A percentile compares a stretch with the other conserved stretches of the same genome.
These are phyloP conservation scores for Celoporthe dispersa DNA, from an alignment of 2,329 filamentous ascomycete species.

Conservation along the genomic window DNA sequence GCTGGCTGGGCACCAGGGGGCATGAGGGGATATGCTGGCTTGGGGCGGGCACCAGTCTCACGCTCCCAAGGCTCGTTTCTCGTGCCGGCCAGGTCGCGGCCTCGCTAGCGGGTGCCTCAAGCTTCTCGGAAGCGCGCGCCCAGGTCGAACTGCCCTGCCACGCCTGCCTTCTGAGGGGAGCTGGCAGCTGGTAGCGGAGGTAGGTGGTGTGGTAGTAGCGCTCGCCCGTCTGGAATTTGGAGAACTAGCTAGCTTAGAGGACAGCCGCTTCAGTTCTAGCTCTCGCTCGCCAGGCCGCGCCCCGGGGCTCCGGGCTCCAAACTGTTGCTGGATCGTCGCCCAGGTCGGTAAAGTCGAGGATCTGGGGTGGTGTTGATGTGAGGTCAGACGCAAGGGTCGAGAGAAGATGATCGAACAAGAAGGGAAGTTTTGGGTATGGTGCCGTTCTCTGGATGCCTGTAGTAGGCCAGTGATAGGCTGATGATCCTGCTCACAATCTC, in stretches of 20 bases:
- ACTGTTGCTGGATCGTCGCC: conserved; percentile 5
- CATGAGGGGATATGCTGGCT: conserved; percentile 18
- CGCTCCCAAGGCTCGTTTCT: neutral
- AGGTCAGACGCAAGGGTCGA: conserved; percentile 17
- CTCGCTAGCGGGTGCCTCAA: neutral
- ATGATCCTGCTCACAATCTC: neutral
- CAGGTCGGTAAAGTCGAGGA: conserved; percentile 8
- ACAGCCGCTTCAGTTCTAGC: neutral
- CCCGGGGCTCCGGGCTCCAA: neutral
- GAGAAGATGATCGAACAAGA: conserved; percentile 3
- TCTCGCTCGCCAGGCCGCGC: neutral
- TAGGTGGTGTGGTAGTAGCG: neutral
- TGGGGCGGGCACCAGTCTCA: neutral
- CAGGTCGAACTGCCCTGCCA: neutral
- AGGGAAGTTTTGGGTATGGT: neutral
- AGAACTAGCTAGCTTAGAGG: conserved; percentile 2
- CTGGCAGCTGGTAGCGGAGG: conserved; percentile 2
- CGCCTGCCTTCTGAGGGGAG: neutral
- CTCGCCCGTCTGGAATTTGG: conserved; percentile 12
- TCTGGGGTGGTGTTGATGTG: conserved; percentile 10
- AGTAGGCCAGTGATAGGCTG: neutral
- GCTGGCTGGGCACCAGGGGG: conserved; percentile 7
- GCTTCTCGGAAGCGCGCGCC: neutral
- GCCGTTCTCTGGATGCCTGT: neutral
- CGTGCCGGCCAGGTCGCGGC: neutral